Percentiles rank a stretch among this genome's conserved stretches.
Conservation (phyloP, 2,329 filamentous ascomycete species). For the Aspergillus ibericus region DNA sequence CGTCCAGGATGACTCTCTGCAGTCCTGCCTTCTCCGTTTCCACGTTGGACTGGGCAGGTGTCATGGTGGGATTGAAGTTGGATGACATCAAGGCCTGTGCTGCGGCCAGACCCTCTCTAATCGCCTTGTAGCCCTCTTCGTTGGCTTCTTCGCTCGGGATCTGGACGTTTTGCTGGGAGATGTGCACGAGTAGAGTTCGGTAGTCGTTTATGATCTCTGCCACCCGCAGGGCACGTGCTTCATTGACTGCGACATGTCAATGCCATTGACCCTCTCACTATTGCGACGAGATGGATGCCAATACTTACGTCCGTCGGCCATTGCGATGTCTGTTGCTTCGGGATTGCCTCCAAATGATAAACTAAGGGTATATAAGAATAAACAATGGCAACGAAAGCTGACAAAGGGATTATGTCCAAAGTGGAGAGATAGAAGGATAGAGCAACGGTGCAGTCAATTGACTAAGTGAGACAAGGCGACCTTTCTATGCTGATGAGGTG, state of each 20-base stretch:
- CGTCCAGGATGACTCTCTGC: conserved; percentile 60
- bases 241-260: conserved; percentile 53
- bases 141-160: conserved; percentile 57
- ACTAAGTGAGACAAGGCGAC: conserved; percentile 5
- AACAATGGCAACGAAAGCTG: background rate
- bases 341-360: background rate
- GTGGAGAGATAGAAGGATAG: background rate
- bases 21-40: conserved; percentile 60
- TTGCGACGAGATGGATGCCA: background rate
- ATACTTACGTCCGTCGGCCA: conserved; percentile 59
- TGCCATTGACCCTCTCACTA: background rate
- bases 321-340: conserved; percentile 29
- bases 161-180: conserved; percentile 54
- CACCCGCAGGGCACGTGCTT: conserved; percentile 62
- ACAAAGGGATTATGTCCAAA: background rate
- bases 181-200: conserved; percentile 60
- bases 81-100: conserved; percentile 56
- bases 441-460: conserved; percentile 4
- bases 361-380: conserved; percentile 6
- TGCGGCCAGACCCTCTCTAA: conserved; percentile 57
- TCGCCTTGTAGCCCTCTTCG: conserved; percentile 59
- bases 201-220: conserved; percentile 66
- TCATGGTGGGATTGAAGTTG: conserved; percentile 51
- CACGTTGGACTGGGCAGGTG: conserved; percentile 45
- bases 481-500: conserved; percentile 6